Evolutionary conservation across 257 asterid genomes (phyloP), one percentile per base, ranked within the genome.

Genomic region (Forsythia suspensa): DNA sequence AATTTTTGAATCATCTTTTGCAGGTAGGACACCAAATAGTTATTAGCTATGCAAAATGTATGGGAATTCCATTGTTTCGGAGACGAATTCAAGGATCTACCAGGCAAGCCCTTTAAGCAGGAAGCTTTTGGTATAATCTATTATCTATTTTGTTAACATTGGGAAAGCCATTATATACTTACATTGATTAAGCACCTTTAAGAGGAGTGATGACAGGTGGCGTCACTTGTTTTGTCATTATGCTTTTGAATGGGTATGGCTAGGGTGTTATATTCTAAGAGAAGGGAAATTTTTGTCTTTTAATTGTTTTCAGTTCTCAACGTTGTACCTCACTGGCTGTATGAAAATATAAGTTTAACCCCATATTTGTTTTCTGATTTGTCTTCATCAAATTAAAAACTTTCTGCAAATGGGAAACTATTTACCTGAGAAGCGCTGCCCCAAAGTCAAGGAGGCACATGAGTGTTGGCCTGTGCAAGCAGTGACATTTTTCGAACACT

Each of bases 1-100:
- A 29, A 18, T 75, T 16, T 29, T 36, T 71, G 51, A 63, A 76
- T 67, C 34, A 71, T 73, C 12, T 70, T 82, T 71, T 85, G 74
- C 89, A 93, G 99, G 99, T 92, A 69, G 99, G 99, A 69, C 99
- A 95, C 85, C 99, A 93, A 82, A 90, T 95, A 79, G 92, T 95
- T 70, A 86, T 88, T 77, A 78, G 96, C 86, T 95, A 93, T 83
- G 93, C 99, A 63, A 82, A 90, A 82, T 95, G 99, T 86, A 93
- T 89, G 97, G 98, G 98, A 74, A 79, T 93, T 70, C 99, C 99
- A 12, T 83, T 95, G 77, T 95, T 95, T 81, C 91, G 98, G 78
- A 95, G 98, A 84, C 91, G 98, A 72, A 95, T 95, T 82, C 92
- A 78, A 81, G 99, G 99, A 87, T 86, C 98, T 70, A 89, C 96